A percentile compares a stretch with the other conserved stretches of the same genome.
phyloP scores from a whole-genome alignment of 306 rosid genomes.

The Gastrolobium villosum region DNA sequence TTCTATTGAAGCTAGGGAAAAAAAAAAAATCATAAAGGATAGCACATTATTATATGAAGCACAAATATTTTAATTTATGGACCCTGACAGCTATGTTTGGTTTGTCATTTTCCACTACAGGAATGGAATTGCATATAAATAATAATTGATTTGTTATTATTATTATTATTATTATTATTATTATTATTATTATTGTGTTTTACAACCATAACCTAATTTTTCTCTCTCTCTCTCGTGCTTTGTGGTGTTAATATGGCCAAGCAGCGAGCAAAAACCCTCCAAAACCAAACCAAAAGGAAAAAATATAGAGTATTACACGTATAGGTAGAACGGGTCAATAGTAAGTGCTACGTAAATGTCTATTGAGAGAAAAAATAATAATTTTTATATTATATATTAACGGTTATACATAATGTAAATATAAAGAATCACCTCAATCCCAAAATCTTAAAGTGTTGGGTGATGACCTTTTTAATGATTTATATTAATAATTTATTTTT shows the following conservation, averaged over 20 bases:
- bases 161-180: background rate
- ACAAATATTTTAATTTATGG: background rate
- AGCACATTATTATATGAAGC: background rate
- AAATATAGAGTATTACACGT: too few species aligned
- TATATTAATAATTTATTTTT: too few species aligned
- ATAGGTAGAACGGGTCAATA: too few species aligned
- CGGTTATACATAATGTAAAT: too few species aligned
- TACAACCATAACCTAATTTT: slow-evolving; percentile 30
- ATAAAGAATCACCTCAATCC: too few species aligned
- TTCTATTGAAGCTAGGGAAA: background rate
- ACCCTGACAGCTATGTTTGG: slow-evolving; percentile 38
- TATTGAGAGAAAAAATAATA: too few species aligned
- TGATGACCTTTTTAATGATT: too few species aligned
- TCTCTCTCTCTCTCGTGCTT: slow-evolving; percentile 32
- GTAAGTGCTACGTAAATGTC: too few species aligned
- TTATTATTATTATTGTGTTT: too few species aligned
- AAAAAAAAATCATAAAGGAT: background rate
- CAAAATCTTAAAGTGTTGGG: too few species aligned
- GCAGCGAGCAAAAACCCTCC: slow-evolving; percentile 22
- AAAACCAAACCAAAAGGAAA: background rate
- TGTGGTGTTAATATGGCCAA: background rate
- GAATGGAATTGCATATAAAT: slow-evolving; percentile 10
- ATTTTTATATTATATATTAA: too few species aligned
- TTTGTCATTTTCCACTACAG: slow-evolving; percentile 34
- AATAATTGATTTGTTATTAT: background rate